Percentiles rank a stretch among this genome's conserved stretches.
phyloP scores from a whole-genome alignment of 1,284 basidiomycete genomes.

The Amylostereum areolatum region DNA sequence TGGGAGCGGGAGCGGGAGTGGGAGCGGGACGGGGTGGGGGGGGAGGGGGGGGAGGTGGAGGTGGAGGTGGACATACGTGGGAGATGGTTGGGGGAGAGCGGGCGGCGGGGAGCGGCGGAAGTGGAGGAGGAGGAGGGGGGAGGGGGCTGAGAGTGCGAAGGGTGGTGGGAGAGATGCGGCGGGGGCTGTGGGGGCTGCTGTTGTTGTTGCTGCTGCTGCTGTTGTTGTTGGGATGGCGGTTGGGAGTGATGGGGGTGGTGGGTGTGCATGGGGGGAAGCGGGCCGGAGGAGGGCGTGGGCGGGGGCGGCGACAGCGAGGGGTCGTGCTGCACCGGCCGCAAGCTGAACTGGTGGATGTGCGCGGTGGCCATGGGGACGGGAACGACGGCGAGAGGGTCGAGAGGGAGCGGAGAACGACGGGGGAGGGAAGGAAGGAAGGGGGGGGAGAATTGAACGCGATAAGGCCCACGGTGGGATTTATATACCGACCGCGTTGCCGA shows the following conservation, averaged over 20 bases:
- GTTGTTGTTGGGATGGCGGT: slow-evolving; percentile 13
- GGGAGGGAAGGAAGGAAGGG: slow-evolving; percentile 12
- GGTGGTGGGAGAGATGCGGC: no score
- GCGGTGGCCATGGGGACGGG: slow-evolving; percentile 3
- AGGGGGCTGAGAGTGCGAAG: no score
- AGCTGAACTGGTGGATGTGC: background rate
- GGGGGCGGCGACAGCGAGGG: background rate
- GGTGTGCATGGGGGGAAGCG: slow-evolving; percentile 6
- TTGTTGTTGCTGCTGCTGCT: no score
- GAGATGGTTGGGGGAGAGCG: no score
- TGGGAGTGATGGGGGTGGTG: slow-evolving; percentile 12
- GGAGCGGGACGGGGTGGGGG: no score
- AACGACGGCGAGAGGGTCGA: slow-evolving; percentile 5
- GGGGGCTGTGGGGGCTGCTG: no score
- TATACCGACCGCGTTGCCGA: no score
- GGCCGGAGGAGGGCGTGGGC: background rate
- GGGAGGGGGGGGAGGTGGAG: background rate
- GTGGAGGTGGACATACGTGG: slow-evolving; percentile 6
- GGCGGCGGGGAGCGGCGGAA: no score
- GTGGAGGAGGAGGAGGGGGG: no score
- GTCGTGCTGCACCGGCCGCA: background rate
- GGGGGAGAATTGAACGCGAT: no score
- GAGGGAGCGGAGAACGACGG: slow-evolving; percentile 10
- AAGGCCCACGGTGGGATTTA: no score
- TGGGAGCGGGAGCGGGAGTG: no score